Base-by-base conservation (phyloP, 2,329 filamentous ascomycete genomes). In the Epichloe sp. region DNA sequence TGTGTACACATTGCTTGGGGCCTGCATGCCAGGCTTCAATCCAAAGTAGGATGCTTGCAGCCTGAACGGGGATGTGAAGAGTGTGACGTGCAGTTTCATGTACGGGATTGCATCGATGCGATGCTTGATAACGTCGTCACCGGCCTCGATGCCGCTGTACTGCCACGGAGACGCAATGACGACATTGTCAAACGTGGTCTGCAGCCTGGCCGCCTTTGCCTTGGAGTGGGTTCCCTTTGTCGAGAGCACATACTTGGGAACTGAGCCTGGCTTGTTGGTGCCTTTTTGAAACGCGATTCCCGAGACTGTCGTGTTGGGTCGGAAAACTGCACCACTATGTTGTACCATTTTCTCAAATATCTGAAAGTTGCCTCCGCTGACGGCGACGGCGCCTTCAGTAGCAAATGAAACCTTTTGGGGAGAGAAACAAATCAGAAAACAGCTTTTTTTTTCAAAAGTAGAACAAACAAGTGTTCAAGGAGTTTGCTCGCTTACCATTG, bases 321-420 rank as follows among this genome's bases (percentile, higher is more conserved):
- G 69, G 5, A 90, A 57, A 0, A 71, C 66, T 0, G 86, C 82
- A 3, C 75, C 69, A 1, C 87, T 84, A 0, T 72, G 69, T 38
- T 78, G 73, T 1, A 91, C 71, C 85, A 96, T 94, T 44, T 75
- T 71, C n/a, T 83, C 77, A 62, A 98, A 98, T 50, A 98, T 95
- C 59, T 80, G 82, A 89, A 90, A 97, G 65, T 97, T 98, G 2
- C 93, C 93, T 6, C 89, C 89, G 14, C 78, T 68, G 1, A 97
- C 78, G 17, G 85, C 74, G 63, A 89, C 80, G 0, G 90, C 88
- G 6, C 88, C 89, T 49, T 91, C 84, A 0, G 89, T 86, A 2
- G 90, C 86, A 81, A 97, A 88, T 43, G 89, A 91, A 2, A 94
- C 85, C 71, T 74, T 35, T 36, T 7, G n/a, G 38, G 11, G 10